Evolutionary conservation across 257 asterid species (phyloP).

Genomic region (Dorcoceras hygrometricum): DNA sequence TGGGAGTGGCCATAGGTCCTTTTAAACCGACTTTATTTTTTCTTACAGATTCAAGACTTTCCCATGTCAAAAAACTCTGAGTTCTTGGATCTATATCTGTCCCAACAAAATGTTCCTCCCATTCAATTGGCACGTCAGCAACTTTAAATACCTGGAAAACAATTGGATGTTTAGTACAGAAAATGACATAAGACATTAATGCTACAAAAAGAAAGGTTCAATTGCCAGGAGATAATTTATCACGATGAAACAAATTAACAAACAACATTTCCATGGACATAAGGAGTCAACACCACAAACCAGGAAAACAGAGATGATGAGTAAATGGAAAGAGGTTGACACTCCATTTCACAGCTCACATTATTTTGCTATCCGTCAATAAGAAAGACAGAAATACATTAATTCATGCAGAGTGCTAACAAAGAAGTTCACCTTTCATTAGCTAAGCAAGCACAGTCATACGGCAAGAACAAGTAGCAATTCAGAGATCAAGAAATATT

Average conservation of each 20-base stretch:
- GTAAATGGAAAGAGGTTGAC: background rate
- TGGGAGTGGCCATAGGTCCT: constrained; percentile 99
- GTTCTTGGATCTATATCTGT: constrained; percentile 86
- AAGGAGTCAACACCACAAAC: background rate
- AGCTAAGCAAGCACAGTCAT: too few relatives aligned
- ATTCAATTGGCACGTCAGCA: constrained; percentile 89
- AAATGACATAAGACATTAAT: background rate
- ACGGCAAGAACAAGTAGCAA: too few relatives aligned
- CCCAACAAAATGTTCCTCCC: constrained; percentile 97
- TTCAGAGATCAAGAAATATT: too few relatives aligned
- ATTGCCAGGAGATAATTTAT: too few relatives aligned
- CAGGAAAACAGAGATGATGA: background rate
- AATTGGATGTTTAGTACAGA: constrained; percentile 13
- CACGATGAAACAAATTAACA: too few relatives aligned
- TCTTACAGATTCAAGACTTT: constrained; percentile 90
- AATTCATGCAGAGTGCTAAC: background rate
- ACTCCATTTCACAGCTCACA: background rate
- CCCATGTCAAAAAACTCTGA: constrained; percentile 96
- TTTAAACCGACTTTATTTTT: constrained; percentile 81
- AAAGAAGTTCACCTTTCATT: too few relatives aligned
- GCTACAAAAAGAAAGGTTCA: too few relatives aligned
- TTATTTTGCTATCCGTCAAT: background rate
- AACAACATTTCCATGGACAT: too few relatives aligned
- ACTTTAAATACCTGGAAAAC: constrained; percentile 59
- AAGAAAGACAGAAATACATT: constrained; percentile 2